Evolutionary conservation across 192 early-diverging fungal genomes (phyloP).

Genomic region (Coemansia sp.): DNA sequence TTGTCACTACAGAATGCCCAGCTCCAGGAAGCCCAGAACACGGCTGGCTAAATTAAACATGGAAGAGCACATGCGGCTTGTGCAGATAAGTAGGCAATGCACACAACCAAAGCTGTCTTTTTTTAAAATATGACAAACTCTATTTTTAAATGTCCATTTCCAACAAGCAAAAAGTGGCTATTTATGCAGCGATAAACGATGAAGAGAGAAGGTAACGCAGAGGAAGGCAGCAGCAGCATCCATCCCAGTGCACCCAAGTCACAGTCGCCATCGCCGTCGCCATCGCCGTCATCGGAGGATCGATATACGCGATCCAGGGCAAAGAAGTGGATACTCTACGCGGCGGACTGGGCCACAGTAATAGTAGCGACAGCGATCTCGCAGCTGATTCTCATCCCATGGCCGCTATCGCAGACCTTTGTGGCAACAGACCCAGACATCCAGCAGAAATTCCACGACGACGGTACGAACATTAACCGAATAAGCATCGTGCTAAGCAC

Average conservation of each 20-base stretch:
- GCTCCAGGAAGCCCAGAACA: too few species aligned
- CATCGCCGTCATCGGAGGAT: constrained; percentile 1
- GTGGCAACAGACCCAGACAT: constrained; percentile 31
- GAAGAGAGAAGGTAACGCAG: constrained; percentile 1
- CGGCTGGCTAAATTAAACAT: too few species aligned
- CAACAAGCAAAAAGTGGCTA: not conserved
- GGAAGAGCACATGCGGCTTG: too few species aligned
- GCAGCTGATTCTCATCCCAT: constrained; percentile 39
- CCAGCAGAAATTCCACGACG: constrained; percentile 26
- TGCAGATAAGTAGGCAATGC: too few species aligned
- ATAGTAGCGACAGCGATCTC: constrained; percentile 12
- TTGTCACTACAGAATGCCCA: too few species aligned
- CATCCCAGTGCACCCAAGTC: constrained; percentile 5
- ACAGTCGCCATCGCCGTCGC: not conserved
- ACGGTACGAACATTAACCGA: constrained; percentile 22
- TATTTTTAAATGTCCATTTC: not conserved
- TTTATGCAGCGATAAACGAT: not conserved
- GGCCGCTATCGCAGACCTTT: constrained; percentile 10
- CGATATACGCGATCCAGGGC: constrained; percentile 1
- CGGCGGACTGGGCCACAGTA: constrained; percentile 35
- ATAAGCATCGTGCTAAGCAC: constrained; percentile 35
- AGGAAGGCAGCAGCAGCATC: not conserved
- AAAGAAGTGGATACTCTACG: constrained; percentile 27
- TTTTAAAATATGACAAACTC: not conserved
- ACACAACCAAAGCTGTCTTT: too few species aligned